phyloP scores from a whole-genome alignment of 768 basidiomycete genomes.

The Pholiota microspora region DNA sequence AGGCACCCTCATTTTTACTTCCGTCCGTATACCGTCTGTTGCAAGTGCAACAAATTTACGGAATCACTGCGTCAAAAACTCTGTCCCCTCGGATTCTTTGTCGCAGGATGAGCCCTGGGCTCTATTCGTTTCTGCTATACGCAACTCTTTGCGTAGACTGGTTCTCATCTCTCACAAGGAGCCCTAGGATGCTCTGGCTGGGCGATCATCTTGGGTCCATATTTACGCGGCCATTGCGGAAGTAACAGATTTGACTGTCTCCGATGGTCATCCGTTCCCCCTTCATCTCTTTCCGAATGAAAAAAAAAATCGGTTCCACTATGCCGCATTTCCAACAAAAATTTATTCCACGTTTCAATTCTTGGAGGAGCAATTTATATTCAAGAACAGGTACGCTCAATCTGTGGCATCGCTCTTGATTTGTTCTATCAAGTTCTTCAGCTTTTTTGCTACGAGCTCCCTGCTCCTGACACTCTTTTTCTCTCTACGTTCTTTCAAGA shows the following conservation, averaged over 20 bases:
- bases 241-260: neutral
- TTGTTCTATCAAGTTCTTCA: neutral
- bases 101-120: no score
- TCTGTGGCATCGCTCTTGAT: neutral
- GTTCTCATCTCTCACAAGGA: no score
- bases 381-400: neutral
- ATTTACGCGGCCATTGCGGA: neutral
- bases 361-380: neutral
- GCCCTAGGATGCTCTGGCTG: neutral
- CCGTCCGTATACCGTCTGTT: no score
- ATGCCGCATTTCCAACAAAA: neutral
- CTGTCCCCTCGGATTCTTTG: no score
- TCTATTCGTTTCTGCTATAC: no score
- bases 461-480: neutral
- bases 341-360: neutral
- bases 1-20: no score
- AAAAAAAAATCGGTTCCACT: neutral
- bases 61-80: no score
- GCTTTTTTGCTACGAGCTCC: neutral
- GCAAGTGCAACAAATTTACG: no score
- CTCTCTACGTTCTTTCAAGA: neutral
- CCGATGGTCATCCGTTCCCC: neutral
- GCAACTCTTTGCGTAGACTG: no score
- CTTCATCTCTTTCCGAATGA: no score
- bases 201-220: neutral